These are phyloP conservation scores for Pestalotiopsis sp. DNA, from an alignment of 2,329 filamentous ascomycete species.

Conservation along the genomic window DNA sequence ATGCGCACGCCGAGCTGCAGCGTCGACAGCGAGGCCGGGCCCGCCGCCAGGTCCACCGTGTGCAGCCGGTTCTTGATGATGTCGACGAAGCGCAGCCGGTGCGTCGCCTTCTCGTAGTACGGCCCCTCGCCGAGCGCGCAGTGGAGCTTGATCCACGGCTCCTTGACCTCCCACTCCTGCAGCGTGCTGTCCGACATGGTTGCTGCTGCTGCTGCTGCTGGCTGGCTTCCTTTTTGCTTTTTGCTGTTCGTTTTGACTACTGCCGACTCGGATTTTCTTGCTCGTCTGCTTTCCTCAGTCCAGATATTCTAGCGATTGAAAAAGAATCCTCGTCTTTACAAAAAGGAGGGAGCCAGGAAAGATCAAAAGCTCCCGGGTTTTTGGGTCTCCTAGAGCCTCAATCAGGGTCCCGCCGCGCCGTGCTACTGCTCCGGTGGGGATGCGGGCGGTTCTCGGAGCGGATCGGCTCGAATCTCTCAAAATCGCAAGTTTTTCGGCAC, in stretches of 20 bases:
- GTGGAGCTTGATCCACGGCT: conserved; percentile 62
- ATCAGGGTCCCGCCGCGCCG: neutral
- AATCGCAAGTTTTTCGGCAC: conserved; percentile 9
- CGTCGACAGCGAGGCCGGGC: conserved; percentile 65
- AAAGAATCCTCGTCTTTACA: neutral
- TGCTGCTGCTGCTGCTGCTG: conserved; percentile 29
- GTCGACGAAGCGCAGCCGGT: conserved; percentile 78
- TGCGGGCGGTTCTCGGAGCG: conserved; percentile 11
- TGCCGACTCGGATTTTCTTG: conserved; percentile 12
- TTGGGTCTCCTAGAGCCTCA: neutral
- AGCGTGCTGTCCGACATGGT: conserved; percentile 20
- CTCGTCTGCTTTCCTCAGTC: neutral
- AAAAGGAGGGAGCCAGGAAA: neutral
- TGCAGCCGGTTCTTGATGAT: conserved; percentile 79
- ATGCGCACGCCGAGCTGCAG: conserved; percentile 56
- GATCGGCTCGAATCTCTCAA: conserved; percentile 8
- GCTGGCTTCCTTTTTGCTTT: conserved; percentile 48
- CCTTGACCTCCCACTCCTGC: conserved; percentile 52
- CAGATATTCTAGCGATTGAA: neutral
- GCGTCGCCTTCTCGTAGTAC: conserved; percentile 68
- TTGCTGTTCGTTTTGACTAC: conserved; percentile 10
- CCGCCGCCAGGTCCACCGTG: conserved; percentile 66
- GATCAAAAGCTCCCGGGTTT: neutral
- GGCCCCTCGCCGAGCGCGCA: conserved; percentile 75
- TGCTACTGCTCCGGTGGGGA: neutral